phyloP scores from a whole-genome alignment of 257 asterid genomes.

The Capsicum rhomboideum region DNA sequence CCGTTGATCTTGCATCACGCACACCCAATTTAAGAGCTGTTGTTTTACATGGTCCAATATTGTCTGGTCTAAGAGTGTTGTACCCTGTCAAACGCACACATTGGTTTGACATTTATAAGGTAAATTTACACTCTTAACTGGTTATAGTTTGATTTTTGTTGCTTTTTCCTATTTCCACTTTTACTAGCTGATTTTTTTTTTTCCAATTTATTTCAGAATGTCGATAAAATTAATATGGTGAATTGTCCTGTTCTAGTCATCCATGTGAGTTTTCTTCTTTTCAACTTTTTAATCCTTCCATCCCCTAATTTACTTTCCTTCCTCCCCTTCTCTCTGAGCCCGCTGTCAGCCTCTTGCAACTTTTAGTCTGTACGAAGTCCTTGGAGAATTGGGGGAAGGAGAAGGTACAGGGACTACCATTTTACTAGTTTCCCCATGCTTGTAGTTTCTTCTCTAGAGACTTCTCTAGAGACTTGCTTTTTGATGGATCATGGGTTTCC shows the following conservation, averaged over 20 bases:
- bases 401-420: background rate
- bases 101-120: slow-evolving; percentile 99
- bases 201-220: slow-evolving; percentile 57
- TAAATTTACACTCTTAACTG: slow-evolving; percentile 6
- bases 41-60: slow-evolving; percentile 91
- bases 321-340: background rate
- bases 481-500: background rate
- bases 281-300: background rate
- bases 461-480: slow-evolving; percentile 2
- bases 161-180: background rate
- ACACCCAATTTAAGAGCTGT: slow-evolving; percentile 83
- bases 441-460: background rate
- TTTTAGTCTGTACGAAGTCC: background rate
- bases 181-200: background rate
- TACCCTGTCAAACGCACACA: slow-evolving; percentile 89
- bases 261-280: slow-evolving; percentile 66
- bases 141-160: background rate
- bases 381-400: background rate
- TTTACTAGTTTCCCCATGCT: background rate
- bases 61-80: slow-evolving; percentile 92
- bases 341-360: background rate
- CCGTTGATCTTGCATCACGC: slow-evolving; percentile 88
- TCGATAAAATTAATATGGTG: slow-evolving; percentile 75
- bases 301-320: background rate
- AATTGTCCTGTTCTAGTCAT: slow-evolving; percentile 90